phyloP scores from a whole-genome alignment of 495 filamentous ascomycete species.

The Podospora pseudoanserina region DNA sequence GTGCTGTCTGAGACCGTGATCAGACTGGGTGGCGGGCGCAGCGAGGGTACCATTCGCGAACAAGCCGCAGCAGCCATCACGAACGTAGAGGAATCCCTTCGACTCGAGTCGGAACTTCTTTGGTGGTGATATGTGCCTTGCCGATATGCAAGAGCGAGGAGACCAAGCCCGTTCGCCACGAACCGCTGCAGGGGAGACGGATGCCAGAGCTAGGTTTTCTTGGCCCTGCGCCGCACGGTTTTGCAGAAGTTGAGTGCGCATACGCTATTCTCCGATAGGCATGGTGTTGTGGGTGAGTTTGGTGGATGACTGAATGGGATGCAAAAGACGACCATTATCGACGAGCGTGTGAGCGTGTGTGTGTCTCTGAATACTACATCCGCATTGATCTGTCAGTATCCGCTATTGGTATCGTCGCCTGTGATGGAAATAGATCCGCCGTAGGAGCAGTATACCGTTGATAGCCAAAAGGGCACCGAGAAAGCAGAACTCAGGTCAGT shows the following conservation, averaged over 20 bases:
- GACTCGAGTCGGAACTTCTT: background rate
- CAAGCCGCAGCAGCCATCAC: constrained; percentile 1
- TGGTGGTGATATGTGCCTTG: background rate
- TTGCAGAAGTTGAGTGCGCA: constrained; percentile 6
- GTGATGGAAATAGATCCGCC: background rate
- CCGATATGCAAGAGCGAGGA: constrained; percentile 9
- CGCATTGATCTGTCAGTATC: background rate
- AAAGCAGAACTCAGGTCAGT: background rate
- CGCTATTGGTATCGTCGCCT: background rate
- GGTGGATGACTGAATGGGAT: background rate
- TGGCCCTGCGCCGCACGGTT: constrained; percentile 23
- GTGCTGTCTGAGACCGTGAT: background rate
- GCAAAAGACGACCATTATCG: background rate
- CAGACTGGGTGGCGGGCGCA: background rate
- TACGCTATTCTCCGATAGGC: constrained; percentile 20
- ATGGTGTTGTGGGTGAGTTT: constrained; percentile 7
- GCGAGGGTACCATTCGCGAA: background rate
- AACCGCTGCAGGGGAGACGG: constrained; percentile 26
- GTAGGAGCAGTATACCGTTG: background rate
- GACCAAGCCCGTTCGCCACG: constrained; percentile 15
- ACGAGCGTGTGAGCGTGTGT: background rate
- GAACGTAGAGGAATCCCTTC: background rate
- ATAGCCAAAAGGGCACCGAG: background rate
- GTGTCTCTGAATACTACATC: constrained; percentile 1
- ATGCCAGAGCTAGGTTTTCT: constrained; percentile 8